These are phyloP conservation scores for Monosporascus sp. DNA, from an alignment of 2,329 filamentous ascomycete genomes.

Conservation along the genomic window DNA sequence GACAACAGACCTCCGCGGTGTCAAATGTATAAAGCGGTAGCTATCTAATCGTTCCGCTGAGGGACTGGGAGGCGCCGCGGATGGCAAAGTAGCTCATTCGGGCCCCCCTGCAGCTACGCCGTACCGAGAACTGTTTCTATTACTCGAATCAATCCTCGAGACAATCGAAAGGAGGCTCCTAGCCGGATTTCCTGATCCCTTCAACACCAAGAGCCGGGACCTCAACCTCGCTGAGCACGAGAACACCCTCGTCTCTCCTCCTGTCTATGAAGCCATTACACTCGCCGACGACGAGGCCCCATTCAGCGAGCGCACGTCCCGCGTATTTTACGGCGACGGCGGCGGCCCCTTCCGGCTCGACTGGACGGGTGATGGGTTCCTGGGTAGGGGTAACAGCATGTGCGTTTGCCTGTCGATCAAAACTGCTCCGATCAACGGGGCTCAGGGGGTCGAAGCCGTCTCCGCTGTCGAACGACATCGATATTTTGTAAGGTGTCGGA, in stretches of 20 bases:
- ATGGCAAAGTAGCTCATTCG: no score
- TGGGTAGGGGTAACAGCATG: constrained; percentile 15
- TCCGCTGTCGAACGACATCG: constrained; percentile 15
- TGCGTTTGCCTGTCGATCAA: constrained; percentile 13
- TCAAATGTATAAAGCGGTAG: background rate
- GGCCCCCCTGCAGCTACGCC: background rate
- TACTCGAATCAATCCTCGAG: background rate
- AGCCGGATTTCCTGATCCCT: constrained; percentile 42
- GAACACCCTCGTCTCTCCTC: constrained; percentile 67
- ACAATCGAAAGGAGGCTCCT: background rate
- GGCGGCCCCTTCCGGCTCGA: constrained; percentile 41
- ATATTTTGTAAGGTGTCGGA: constrained; percentile 20
- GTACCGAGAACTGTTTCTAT: background rate
- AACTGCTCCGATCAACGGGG: constrained; percentile 14
- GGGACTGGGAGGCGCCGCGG: background rate
- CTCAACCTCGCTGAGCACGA: constrained; percentile 62
- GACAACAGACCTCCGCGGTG: background rate
- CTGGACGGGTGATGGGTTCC: constrained; percentile 35
- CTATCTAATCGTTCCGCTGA: background rate
- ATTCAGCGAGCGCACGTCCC: constrained; percentile 72
- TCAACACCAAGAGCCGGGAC: constrained; percentile 61
- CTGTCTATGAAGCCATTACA: constrained; percentile 79
- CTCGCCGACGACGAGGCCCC: constrained; percentile 69
- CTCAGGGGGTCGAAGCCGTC: constrained; percentile 14
- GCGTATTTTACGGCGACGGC: constrained; percentile 52